phyloP scores from a whole-genome alignment of 1,284 basidiomycete species.

The Fistulinella cinereoalba region DNA sequence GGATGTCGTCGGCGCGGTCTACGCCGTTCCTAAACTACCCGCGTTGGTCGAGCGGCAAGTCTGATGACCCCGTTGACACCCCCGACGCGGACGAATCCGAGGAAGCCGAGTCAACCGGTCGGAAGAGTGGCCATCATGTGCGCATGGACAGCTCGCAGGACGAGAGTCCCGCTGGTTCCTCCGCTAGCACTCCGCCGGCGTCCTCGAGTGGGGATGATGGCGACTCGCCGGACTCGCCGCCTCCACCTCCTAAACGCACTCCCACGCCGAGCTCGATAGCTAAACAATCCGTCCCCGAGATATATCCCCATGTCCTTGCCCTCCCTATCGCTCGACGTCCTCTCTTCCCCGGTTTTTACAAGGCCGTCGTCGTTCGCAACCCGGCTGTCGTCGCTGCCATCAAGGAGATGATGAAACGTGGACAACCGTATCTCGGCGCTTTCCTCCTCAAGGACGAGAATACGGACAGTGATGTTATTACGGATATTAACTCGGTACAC shows the following conservation, averaged over 20 bases:
- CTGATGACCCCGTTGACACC: constrained; percentile 18
- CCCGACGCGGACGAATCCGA: constrained; percentile 28
- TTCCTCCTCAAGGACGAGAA: constrained; percentile 97
- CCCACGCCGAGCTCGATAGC: constrained; percentile 60
- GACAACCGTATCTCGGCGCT: constrained; percentile 96
- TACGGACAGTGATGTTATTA: constrained; percentile 91
- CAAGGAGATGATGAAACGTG: constrained; percentile 94
- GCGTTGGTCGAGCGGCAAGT: constrained; percentile 30
- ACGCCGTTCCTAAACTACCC: constrained; percentile 26
- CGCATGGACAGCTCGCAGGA: constrained; percentile 28
- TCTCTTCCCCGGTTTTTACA: constrained; percentile 98
- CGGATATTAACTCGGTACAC: constrained; percentile 85
- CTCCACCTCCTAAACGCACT: constrained; percentile 37
- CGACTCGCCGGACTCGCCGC: constrained; percentile 34
- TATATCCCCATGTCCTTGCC: constrained; percentile 93
- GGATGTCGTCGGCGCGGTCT: constrained; percentile 13
- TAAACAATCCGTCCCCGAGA: constrained; percentile 80
- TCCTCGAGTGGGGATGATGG: constrained; percentile 27
- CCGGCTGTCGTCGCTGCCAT: constrained; percentile 92
- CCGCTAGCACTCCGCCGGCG: constrained; percentile 26
- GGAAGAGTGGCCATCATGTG: constrained; percentile 11
- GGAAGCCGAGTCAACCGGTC: constrained; percentile 13
- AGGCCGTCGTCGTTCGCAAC: constrained; percentile 90
- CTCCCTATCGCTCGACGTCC: constrained; percentile 95
- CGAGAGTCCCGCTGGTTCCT: constrained; percentile 28